A percentile compares a stretch with the other conserved stretches of the same genome.
Conservation (phyloP, 345 rosid species). For the Citrus cavaleriei region DNA sequence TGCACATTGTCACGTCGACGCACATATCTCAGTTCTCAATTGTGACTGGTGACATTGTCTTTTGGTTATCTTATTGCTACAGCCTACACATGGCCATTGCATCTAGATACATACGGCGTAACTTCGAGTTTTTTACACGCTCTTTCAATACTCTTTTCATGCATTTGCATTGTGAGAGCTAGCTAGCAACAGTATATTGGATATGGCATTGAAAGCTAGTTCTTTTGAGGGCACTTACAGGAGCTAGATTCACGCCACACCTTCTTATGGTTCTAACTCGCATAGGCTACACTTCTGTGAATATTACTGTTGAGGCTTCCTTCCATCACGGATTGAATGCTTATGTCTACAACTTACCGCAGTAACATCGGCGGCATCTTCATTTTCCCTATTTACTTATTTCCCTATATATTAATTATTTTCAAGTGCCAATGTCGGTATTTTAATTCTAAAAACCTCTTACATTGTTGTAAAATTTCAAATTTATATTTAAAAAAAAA, state of each 20-base stretch:
- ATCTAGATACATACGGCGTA: too few relatives aligned
- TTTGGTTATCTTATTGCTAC: too few relatives aligned
- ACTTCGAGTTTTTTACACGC: too few relatives aligned
- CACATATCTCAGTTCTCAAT: too few relatives aligned
- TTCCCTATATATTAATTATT: conserved; percentile 1
- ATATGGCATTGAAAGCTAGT: conserved; percentile 6
- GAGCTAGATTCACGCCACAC: conserved; percentile 43
- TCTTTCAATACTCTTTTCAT: too few relatives aligned
- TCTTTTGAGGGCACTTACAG: not conserved
- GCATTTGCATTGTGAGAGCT: not conserved
- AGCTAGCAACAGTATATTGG: not conserved
- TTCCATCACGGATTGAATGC: conserved; percentile 70
- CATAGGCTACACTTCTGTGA: conserved; percentile 45
- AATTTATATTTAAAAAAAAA: too few relatives aligned
- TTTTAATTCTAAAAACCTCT: too few relatives aligned
- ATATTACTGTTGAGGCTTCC: conserved; percentile 58
- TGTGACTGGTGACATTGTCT: too few relatives aligned
- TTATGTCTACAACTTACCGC: conserved; percentile 63
- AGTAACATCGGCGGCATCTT: conserved; percentile 39
- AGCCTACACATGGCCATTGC: too few relatives aligned
- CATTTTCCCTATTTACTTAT: conserved; percentile 52
- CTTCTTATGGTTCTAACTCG: conserved; percentile 48
- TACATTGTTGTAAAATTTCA: too few relatives aligned
- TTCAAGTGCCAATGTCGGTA: too few relatives aligned
- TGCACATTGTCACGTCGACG: too few relatives aligned